Conservation (phyloP, 768 basidiomycete species). For the Trametes cingulata region DNA sequence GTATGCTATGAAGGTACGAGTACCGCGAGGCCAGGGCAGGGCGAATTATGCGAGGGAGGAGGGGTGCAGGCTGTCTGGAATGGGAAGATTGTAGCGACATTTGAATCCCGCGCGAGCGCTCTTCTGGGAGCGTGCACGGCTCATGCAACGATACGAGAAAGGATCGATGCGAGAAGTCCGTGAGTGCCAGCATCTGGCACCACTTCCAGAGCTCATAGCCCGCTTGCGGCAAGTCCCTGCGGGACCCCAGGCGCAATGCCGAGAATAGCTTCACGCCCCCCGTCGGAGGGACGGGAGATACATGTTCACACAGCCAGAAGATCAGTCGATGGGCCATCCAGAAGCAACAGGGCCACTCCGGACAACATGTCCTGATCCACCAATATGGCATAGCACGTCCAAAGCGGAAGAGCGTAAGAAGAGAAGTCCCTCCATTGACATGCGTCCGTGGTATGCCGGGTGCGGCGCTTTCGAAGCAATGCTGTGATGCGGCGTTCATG, state of each 20-base stretch:
- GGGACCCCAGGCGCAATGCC: conserved; percentile 1
- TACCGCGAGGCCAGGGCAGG: background rate
- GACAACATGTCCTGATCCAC: background rate
- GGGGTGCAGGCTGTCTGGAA: conserved; percentile 8
- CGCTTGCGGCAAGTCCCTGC: conserved; percentile 1
- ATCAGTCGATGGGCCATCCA: background rate
- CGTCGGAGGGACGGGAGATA: background rate
- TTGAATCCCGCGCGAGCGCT: conserved; percentile 10
- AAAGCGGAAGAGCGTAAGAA: background rate
- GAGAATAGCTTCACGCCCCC: background rate
- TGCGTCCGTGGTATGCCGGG: background rate
- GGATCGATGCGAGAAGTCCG: background rate
- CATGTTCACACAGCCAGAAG: background rate
- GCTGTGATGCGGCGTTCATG: background rate
- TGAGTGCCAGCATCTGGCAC: background rate
- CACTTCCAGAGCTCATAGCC: background rate
- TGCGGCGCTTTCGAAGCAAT: background rate
- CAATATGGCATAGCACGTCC: background rate
- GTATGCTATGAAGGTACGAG: background rate
- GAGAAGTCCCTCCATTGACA: background rate
- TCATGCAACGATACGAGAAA: background rate
- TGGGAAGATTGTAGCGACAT: conserved; percentile 14
- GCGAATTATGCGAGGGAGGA: conserved; percentile 1
- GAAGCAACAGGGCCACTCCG: background rate
- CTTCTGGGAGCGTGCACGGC: background rate